These are phyloP conservation scores for Myxozyma vanderwaltii DNA, from an alignment of 805 yeast species.

Conservation along the genomic window DNA sequence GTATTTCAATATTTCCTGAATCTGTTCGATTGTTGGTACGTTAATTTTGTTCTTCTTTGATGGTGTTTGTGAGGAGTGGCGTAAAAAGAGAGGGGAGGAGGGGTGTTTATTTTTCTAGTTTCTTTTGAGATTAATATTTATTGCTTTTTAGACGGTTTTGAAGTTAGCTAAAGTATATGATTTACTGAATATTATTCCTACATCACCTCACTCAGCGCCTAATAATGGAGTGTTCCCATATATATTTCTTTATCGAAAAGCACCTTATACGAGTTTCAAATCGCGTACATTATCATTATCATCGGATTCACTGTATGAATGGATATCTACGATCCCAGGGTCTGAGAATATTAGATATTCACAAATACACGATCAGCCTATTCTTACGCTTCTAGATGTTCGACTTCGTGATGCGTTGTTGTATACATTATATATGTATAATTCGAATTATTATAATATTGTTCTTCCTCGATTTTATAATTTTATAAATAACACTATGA, in stretches of 20 bases:
- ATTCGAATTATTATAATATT: slow-evolving; percentile 1
- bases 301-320: not conserved
- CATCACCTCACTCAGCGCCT: slow-evolving; percentile 23
- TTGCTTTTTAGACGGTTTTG: slow-evolving; percentile 11
- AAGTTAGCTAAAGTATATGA: slow-evolving; percentile 2
- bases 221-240: slow-evolving; percentile 22
- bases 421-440: slow-evolving; percentile 15
- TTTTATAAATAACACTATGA: not conserved
- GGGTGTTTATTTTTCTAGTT: no score
- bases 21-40: slow-evolving; percentile 20
- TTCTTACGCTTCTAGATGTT: slow-evolving; percentile 15
- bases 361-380: not conserved
- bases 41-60: no score
- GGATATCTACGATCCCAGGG: not conserved
- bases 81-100: no score
- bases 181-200: not conserved
- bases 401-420: slow-evolving; percentile 23
- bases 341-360: not conserved
- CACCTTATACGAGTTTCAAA: not conserved
- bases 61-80: no score
- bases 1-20: slow-evolving; percentile 17
- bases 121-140: not conserved
- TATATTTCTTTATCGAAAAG: slow-evolving; percentile 9
- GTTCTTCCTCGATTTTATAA: slow-evolving; percentile 4
- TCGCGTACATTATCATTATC: not conserved